phyloP scores from a whole-genome alignment of 495 filamentous ascomycete species.

The Aspergillus nidulans region DNA sequence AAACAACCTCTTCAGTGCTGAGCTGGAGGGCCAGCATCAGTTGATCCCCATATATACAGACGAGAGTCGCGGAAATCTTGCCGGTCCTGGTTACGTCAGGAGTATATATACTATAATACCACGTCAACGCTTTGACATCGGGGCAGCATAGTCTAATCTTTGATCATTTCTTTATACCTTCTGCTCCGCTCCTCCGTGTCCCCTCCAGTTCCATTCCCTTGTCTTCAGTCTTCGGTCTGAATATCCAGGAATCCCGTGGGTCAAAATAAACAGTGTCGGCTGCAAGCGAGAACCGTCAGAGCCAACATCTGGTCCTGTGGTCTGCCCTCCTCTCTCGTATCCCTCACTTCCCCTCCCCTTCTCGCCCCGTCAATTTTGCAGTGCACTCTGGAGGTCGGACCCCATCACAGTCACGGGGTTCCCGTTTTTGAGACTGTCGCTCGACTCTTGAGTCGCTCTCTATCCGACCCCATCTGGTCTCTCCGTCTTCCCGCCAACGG shows the following conservation, averaged over 20 bases:
- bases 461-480: conserved; percentile 10
- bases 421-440: conserved; percentile 8
- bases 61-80: background rate
- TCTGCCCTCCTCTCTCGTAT: background rate
- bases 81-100: background rate
- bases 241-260: conserved; percentile 24
- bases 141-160: background rate
- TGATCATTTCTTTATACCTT: background rate
- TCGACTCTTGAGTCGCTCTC: conserved; percentile 3
- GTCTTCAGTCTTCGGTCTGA: conserved; percentile 9
- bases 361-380: background rate
- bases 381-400: conserved; percentile 7
- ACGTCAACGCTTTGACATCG: background rate
- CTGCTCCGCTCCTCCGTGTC: conserved; percentile 14
- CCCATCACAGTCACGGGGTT: conserved; percentile 23
- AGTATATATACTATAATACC: background rate
- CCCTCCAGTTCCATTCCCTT: conserved; percentile 15
- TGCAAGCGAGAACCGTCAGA: conserved; percentile 20
- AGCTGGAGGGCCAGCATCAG: background rate
- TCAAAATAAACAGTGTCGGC: conserved; percentile 36
- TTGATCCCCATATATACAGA: too few species aligned
- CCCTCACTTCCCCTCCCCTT: conserved; percentile 4
- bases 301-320: background rate
- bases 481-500: conserved; percentile 3
- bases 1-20: background rate